These are phyloP conservation scores for Jacaranda mimosifolia DNA, from an alignment of 257 asterid genomes.

Conservation along the genomic window DNA sequence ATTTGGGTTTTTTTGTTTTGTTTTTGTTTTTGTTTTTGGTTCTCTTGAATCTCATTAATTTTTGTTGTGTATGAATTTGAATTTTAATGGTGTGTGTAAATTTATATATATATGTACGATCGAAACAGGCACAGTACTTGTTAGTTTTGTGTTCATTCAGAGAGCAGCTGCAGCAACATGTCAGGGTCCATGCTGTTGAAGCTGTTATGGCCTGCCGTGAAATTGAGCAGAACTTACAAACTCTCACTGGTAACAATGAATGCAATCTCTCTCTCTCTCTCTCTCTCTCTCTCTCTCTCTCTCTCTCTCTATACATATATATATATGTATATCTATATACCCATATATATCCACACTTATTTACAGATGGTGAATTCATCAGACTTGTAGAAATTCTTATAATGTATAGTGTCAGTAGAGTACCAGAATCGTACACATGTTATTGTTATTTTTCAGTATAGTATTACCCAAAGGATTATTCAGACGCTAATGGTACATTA, in stretches of 20 bases:
- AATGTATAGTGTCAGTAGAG: background rate
- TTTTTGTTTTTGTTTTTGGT: too few relatives aligned
- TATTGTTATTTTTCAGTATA: slow-evolving; percentile 13
- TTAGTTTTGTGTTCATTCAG: slow-evolving; percentile 87
- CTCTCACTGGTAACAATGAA: slow-evolving; percentile 72
- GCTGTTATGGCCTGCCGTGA: slow-evolving; percentile 99
- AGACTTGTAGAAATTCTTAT: slow-evolving; percentile 7
- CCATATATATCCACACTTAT: background rate
- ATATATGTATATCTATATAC: background rate
- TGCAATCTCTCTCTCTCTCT: background rate
- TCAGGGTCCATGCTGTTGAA: slow-evolving; percentile 97
- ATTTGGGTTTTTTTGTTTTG: background rate
- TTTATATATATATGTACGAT: background rate
- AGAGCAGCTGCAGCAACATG: slow-evolving; percentile 98
- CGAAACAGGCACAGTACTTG: slow-evolving; percentile 82
- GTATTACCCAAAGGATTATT: slow-evolving; percentile 11
- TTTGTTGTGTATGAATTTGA: background rate
- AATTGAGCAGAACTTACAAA: slow-evolving; percentile 83
- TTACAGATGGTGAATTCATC: background rate
- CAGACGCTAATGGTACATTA: background rate
- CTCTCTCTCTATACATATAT: too few relatives aligned
- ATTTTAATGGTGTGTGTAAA: background rate
- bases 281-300: slow-evolving; percentile 22
- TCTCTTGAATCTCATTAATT: background rate
- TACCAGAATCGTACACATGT: slow-evolving; percentile 22